Evolutionary conservation across 352 stramenopile genomes (phyloP).

Genomic region (Globisporangium megalacanthum): DNA sequence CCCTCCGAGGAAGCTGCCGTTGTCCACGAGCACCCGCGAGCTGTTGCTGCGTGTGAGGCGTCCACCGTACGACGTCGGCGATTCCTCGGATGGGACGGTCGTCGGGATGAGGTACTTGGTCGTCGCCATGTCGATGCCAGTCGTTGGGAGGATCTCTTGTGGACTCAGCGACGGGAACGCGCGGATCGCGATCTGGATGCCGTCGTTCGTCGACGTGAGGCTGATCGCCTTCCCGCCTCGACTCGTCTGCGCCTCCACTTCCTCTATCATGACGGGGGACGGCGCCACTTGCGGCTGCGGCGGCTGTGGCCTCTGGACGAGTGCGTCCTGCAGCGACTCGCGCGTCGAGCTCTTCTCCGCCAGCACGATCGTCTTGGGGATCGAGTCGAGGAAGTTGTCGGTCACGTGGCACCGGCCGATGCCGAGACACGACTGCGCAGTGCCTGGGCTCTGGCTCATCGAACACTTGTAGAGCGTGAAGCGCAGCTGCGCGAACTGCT

Average conservation of each 20-base stretch:
- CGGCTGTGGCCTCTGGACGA: slow-evolving; percentile 5
- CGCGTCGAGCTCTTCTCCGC: slow-evolving; percentile 41
- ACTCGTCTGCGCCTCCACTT: slow-evolving; percentile 9
- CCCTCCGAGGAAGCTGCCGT: slow-evolving; percentile 50
- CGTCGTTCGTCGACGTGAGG: slow-evolving; percentile 12
- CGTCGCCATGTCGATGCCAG: slow-evolving; percentile 66
- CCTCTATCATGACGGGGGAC: not conserved
- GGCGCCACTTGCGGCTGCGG: slow-evolving; percentile 11
- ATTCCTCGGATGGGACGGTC: slow-evolving; percentile 18
- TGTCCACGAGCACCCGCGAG: slow-evolving; percentile 46
- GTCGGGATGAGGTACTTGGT: slow-evolving; percentile 75
- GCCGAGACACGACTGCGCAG: slow-evolving; percentile 38
- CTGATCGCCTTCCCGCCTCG: slow-evolving; percentile 11
- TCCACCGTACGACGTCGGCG: slow-evolving; percentile 21
- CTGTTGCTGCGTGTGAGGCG: slow-evolving; percentile 23
- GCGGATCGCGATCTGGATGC: slow-evolving; percentile 46
- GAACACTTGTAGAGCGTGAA: slow-evolving; percentile 57
- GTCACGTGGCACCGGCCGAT: slow-evolving; percentile 48
- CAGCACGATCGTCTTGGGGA: slow-evolving; percentile 35
- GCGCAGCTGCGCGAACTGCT: slow-evolving; percentile 54
- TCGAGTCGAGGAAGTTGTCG: slow-evolving; percentile 41
- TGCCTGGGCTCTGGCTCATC: slow-evolving; percentile 37
- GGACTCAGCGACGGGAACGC: slow-evolving; percentile 40
- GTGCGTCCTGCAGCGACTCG: slow-evolving; percentile 19
- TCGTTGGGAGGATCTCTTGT: slow-evolving; percentile 50